These are phyloP conservation scores for Pleurotus tuoliensis DNA, from an alignment of 768 basidiomycete species.

Conservation along the genomic window DNA sequence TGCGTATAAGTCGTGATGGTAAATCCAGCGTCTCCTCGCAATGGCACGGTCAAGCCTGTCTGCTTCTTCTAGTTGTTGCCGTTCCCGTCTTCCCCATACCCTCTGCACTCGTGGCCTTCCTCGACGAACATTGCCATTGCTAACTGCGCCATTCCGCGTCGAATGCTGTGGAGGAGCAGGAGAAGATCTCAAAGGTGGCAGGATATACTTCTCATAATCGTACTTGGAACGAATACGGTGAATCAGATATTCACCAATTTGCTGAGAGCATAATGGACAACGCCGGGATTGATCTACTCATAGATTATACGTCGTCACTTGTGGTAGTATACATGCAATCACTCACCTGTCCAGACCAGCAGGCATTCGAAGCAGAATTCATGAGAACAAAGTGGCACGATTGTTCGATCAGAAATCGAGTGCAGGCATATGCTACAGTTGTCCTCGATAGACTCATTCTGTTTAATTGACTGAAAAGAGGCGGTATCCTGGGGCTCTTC, in stretches of 20 bases:
- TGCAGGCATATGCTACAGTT: slow-evolving; percentile 89
- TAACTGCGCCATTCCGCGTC: slow-evolving; percentile 19
- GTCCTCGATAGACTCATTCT: slow-evolving; percentile 33
- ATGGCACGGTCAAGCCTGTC: slow-evolving; percentile 79
- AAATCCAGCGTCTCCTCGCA: slow-evolving; percentile 72
- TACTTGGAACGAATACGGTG: slow-evolving; percentile 74
- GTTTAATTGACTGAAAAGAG: neutral
- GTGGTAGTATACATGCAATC: neutral
- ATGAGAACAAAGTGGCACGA: slow-evolving; percentile 84
- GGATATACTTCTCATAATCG: slow-evolving; percentile 79
- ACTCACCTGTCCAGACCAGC: slow-evolving; percentile 76
- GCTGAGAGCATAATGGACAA: slow-evolving; percentile 72
- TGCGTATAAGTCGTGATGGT: slow-evolving; percentile 73
- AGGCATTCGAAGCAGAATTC: slow-evolving; percentile 94
- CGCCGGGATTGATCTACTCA: slow-evolving; percentile 66
- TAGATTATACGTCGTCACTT: neutral
- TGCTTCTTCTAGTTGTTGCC: slow-evolving; percentile 48
- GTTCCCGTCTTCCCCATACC: slow-evolving; percentile 52
- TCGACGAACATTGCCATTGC: slow-evolving; percentile 27
- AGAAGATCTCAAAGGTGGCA: slow-evolving; percentile 59
- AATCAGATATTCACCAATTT: slow-evolving; percentile 70
- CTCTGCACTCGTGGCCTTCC: slow-evolving; percentile 37
- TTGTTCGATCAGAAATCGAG: slow-evolving; percentile 66
- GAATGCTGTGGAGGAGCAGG: slow-evolving; percentile 26
- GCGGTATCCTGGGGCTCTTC: slow-evolving; percentile 12